Conservation (phyloP, 345 rosid species). For the Eucalyptus tenuipes region DNA sequence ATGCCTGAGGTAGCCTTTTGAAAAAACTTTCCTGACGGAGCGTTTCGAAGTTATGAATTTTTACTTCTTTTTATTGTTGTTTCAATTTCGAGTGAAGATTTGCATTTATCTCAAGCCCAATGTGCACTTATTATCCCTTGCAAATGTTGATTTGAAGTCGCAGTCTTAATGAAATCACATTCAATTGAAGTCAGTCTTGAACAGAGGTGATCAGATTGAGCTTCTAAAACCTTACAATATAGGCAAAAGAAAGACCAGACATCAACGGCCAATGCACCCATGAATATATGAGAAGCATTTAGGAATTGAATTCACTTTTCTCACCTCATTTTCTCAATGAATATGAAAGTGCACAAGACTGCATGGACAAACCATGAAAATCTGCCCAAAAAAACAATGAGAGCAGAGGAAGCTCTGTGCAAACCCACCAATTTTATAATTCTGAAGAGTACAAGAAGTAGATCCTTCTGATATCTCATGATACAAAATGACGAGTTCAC, state of each 20-base stretch:
- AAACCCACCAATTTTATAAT: not conserved
- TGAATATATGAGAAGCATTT: not conserved
- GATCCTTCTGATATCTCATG: not conserved
- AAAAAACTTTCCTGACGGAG: not conserved
- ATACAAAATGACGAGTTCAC: not conserved
- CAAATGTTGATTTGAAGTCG: not conserved
- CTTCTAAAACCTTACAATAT: not conserved
- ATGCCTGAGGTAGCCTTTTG: not conserved
- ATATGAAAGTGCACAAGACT: not conserved
- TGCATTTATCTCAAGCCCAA: not conserved
- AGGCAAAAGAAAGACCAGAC: not conserved
- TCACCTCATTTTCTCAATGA: not conserved
- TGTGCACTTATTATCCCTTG: not conserved
- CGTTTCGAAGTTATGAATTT: not conserved
- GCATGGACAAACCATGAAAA: not conserved
- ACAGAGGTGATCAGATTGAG: not conserved
- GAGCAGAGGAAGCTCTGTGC: not conserved
- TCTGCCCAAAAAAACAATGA: not conserved
- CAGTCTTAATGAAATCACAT: rapidly evolving
- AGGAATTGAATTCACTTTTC: not conserved
- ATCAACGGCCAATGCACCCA: not conserved
- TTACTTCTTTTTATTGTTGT: not conserved
- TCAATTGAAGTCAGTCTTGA: not conserved
- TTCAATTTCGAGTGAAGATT: not conserved
- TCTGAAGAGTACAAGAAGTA: not conserved